These are phyloP conservation scores for Leishmania mexicana DNA, from an alignment of 208 protist genomes.

Conservation along the genomic window DNA sequence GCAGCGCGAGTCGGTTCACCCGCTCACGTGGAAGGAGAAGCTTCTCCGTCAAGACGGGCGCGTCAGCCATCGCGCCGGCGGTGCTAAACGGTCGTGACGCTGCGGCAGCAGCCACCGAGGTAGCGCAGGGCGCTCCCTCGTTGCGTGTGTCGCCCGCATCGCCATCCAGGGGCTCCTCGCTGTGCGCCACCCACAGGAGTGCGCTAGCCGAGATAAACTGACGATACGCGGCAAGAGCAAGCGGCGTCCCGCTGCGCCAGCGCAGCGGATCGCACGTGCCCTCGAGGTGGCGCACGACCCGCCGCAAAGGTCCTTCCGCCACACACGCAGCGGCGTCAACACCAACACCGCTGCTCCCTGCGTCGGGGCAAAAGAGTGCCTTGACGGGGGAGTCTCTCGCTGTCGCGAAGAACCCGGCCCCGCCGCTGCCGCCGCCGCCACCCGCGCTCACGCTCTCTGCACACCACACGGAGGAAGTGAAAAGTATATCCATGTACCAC, in stretches of 20 bases:
- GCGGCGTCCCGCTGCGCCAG: constrained; percentile 21
- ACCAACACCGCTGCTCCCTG: not conserved
- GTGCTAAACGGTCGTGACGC: constrained; percentile 3
- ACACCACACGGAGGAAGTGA: constrained; percentile 22
- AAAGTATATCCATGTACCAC: constrained; percentile 21
- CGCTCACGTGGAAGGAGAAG: constrained; percentile 18
- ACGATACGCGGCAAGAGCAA: constrained; percentile 14
- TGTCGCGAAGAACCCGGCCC: too few species aligned
- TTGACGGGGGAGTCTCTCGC: not conserved
- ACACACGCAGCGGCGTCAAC: not conserved
- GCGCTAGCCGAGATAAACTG: constrained; percentile 18
- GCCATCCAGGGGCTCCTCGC: not conserved
- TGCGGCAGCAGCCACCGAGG: constrained; percentile 4
- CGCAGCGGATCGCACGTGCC: constrained; percentile 21
- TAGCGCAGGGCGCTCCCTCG: not conserved
- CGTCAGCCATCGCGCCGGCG: not conserved
- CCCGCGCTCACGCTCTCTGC: not conserved
- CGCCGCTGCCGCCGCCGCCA: not conserved
- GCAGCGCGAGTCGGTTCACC: constrained; percentile 18
- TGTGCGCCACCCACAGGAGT: constrained; percentile 17
- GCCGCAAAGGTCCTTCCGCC: constrained; percentile 6
- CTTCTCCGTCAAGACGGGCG: not conserved
- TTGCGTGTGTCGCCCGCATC: not conserved
- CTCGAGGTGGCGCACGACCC: constrained; percentile 9
- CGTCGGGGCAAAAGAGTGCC: not conserved